Percentiles rank a stretch among this genome's conserved stretches.
phyloP scores from a whole-genome alignment of 176 grass and related monocot genomes.

The Areca catechu region DNA sequence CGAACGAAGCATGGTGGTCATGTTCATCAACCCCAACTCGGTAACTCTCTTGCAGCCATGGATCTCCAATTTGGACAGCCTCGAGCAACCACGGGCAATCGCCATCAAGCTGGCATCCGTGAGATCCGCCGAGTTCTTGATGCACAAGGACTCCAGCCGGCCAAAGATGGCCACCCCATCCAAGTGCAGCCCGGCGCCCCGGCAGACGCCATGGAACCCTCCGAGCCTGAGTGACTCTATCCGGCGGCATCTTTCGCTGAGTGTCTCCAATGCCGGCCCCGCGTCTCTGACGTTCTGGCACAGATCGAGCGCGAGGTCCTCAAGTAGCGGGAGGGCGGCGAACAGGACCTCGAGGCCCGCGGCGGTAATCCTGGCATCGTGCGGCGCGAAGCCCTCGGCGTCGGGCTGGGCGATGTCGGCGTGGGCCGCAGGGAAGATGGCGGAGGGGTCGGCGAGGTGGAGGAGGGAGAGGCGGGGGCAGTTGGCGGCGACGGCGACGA shows the following conservation, averaged over 20 bases:
- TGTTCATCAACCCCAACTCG: conserved; percentile 36
- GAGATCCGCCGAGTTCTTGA: conserved; percentile 76
- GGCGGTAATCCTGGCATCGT: conserved; percentile 49
- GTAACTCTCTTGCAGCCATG: conserved; percentile 56
- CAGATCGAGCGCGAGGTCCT: conserved; percentile 70
- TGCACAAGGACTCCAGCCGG: conserved; percentile 50
- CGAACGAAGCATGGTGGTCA: conserved; percentile 27
- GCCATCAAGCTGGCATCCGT: conserved; percentile 43
- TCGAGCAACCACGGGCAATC: conserved; percentile 65
- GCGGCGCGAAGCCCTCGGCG: conserved; percentile 17
- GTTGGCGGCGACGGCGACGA: conserved; percentile 35
- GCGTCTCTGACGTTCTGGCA: conserved; percentile 55
- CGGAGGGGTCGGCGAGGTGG: conserved; percentile 60
- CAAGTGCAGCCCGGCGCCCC: conserved; percentile 52
- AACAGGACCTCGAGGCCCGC: conserved; percentile 55
- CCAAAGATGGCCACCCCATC: conserved; percentile 81
- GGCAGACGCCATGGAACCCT: conserved; percentile 71
- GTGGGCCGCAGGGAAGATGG: neutral
- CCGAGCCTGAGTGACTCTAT: conserved; percentile 62
- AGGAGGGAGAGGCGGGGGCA: conserved; percentile 36
- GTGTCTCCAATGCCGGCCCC: conserved; percentile 48
- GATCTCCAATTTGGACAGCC: conserved; percentile 56
- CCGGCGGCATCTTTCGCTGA: conserved; percentile 42
- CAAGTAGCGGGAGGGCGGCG: conserved; percentile 40
- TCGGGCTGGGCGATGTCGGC: neutral